Base-by-base conservation (phyloP, 2,329 filamentous ascomycete species). In the Emergomyces africanus region DNA sequence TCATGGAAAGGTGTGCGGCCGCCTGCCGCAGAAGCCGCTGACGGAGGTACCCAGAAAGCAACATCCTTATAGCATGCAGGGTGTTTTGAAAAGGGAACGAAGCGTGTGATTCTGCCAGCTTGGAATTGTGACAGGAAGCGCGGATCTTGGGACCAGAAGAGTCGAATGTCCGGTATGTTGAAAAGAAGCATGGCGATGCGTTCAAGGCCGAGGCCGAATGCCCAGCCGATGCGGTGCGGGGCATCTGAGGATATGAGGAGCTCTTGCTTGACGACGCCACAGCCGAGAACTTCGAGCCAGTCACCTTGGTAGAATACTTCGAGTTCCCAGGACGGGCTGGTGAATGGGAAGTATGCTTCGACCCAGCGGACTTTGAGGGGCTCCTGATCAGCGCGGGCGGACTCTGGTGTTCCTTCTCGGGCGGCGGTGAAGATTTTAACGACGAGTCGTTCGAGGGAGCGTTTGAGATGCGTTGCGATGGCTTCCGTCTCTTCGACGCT, bases 101-200 rank as follows among this genome's bases (percentile, higher is more conserved):
- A 99, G 57, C 83, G 83, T 25, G 75, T 77, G 61, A 84, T 79
- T 25, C 76, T 69, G 37, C 78, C 73, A 48, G 74, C 70, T 41
- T 73, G 71, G 73, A 99, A 99, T 73, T 99, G 94, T 12, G 77
- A 78, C n/a, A 95, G 75, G 75, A 99, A 99, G 9, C 94, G 83
- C 66, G 80, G 70, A 71, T 99, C 94, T 58, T 79, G 78, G 37
- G 89, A 95, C 94, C 94, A 99, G 77, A 99, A 97, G 4, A 97
- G 83, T 14, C 94, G 86, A 66, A 99, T 99, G 70, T 99, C 94
- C 0, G 91, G 90, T 61, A 99, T 95, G 61, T 89, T 87, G 78
- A 96, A 99, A 28, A 99, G 83, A 41, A 99, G 82, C 94, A 99
- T 99, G 61, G 94, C 92, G 63, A 99, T 92, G 62, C 94, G 84